These are phyloP conservation scores for Phytophthora megakarya DNA, from an alignment of 352 stramenopile genomes.

Conservation along the genomic window DNA sequence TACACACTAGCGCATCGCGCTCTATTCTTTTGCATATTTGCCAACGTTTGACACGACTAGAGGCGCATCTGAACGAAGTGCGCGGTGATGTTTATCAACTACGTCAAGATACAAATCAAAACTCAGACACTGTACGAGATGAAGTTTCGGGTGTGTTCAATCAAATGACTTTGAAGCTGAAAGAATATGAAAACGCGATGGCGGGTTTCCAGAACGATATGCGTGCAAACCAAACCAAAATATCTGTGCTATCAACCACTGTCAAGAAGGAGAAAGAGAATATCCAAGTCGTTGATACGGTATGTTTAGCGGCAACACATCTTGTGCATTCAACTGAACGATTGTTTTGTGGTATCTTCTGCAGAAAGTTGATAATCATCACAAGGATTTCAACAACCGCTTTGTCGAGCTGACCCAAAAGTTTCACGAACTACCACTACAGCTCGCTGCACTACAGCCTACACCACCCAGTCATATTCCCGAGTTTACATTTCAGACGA, in stretches of 20 bases:
- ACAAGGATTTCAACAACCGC: constrained; percentile 62
- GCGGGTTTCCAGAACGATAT: constrained; percentile 74
- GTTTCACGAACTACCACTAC: constrained; percentile 61
- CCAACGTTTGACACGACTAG: constrained; percentile 57
- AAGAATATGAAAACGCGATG: constrained; percentile 64
- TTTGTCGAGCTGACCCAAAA: constrained; percentile 68
- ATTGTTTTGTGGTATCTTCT: not conserved
- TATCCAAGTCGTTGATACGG: constrained; percentile 57
- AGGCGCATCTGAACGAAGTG: constrained; percentile 46
- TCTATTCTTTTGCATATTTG: constrained; percentile 70
- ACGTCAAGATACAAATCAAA: constrained; percentile 42
- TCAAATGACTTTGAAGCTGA: constrained; percentile 55
- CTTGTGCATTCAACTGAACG: not conserved
- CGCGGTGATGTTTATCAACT: constrained; percentile 50
- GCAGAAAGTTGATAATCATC: constrained; percentile 76
- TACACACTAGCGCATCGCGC: constrained; percentile 60
- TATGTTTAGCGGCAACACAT: constrained; percentile 12
- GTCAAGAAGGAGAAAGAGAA: constrained; percentile 66
- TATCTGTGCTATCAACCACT: constrained; percentile 53
- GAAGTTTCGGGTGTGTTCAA: constrained; percentile 53
- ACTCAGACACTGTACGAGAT: constrained; percentile 47
- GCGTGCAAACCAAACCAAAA: constrained; percentile 46
- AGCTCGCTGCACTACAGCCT: constrained; percentile 54
- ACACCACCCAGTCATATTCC: constrained; percentile 16
- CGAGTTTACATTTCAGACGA: constrained; percentile 59